Conservation (phyloP, 2,329 filamentous ascomycete genomes). For the Fusarium palustre region DNA sequence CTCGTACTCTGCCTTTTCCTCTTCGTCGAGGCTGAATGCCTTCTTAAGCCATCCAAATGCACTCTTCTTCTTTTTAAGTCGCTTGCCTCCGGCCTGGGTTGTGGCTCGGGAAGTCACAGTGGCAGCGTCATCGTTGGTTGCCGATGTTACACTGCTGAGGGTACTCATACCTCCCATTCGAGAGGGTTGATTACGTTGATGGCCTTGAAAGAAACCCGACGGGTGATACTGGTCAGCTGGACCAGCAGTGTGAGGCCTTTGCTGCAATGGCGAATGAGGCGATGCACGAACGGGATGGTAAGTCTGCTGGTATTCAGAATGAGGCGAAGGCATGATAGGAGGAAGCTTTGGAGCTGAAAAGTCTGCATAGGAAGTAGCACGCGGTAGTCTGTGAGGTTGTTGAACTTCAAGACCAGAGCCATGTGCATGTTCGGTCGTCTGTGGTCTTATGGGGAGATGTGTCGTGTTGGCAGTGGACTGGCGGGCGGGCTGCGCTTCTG, state of each 20-base stretch:
- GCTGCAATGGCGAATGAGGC: conserved; percentile 72
- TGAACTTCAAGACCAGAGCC: conserved; percentile 59
- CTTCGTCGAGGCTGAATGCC: conserved; percentile 73
- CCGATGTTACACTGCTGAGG: conserved; percentile 65
- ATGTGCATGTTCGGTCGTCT: conserved; percentile 61
- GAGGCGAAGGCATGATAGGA: conserved; percentile 49
- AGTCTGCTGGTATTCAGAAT: conserved; percentile 60
- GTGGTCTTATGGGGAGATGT: conserved; percentile 48
- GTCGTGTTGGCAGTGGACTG: conserved; percentile 51
- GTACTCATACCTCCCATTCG: conserved; percentile 67
- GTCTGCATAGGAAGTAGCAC: conserved; percentile 52
- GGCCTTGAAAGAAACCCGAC: conserved; percentile 53
- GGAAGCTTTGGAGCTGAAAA: conserved; percentile 42
- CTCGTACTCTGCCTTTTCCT: conserved; percentile 71
- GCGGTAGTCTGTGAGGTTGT: conserved; percentile 50
- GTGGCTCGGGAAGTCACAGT: conserved; percentile 46
- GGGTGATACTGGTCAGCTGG: conserved; percentile 44
- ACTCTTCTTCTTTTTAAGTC: conserved; percentile 74
- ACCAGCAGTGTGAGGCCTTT: conserved; percentile 66
- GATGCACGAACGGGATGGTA: conserved; percentile 73
- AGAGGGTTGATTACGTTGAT: conserved; percentile 64
- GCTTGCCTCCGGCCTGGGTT: conserved; percentile 51
- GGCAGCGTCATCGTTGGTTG: conserved; percentile 56
- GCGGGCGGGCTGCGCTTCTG: conserved; percentile 38
- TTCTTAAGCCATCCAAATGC: conserved; percentile 77